These are phyloP conservation scores for Earliella scabrosa DNA, from an alignment of 1,284 basidiomycete genomes.

Conservation along the genomic window DNA sequence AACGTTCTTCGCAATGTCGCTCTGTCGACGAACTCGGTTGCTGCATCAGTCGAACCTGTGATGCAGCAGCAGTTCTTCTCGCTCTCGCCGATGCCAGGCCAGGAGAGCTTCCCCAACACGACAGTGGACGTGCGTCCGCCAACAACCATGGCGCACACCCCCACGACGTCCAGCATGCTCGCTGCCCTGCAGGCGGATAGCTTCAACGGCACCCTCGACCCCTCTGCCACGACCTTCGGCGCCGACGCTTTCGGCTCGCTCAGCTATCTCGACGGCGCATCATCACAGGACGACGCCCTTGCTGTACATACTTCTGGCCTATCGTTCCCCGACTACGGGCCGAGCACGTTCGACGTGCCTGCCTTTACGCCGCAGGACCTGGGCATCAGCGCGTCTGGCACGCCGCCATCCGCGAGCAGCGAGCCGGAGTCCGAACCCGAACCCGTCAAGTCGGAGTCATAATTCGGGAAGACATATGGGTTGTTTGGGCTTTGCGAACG, in stretches of 20 bases:
- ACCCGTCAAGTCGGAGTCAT: slow-evolving; percentile 50
- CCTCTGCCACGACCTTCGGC: slow-evolving; percentile 59
- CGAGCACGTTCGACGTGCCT: slow-evolving; percentile 68
- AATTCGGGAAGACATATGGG: slow-evolving; percentile 14
- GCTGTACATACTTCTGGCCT: slow-evolving; percentile 55
- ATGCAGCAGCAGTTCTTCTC: slow-evolving; percentile 87
- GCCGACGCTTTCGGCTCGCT: slow-evolving; percentile 69
- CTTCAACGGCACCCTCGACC: slow-evolving; percentile 68
- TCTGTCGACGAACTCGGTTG: slow-evolving; percentile 85
- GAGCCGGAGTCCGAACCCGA: slow-evolving; percentile 58
- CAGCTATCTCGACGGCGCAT: slow-evolving; percentile 75
- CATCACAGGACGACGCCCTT: slow-evolving; percentile 54
- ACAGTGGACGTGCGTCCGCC: slow-evolving; percentile 55
- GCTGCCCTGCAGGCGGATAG: slow-evolving; percentile 79
- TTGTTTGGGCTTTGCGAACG: slow-evolving; percentile 27
- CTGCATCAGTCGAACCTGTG: slow-evolving; percentile 85
- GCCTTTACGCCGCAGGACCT: slow-evolving; percentile 69
- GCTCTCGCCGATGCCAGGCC: slow-evolving; percentile 80
- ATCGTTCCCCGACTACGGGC: slow-evolving; percentile 67
- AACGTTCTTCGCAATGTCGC: slow-evolving; percentile 86
- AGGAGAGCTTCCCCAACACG: slow-evolving; percentile 65
- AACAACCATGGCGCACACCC: slow-evolving; percentile 69
- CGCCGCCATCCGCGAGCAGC: slow-evolving; percentile 46
- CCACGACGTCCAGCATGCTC: slow-evolving; percentile 86
- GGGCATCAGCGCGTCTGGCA: slow-evolving; percentile 56